Evolutionary conservation across 331 rosid genomes (phyloP).

Genomic region (Rosa hybrid): DNA sequence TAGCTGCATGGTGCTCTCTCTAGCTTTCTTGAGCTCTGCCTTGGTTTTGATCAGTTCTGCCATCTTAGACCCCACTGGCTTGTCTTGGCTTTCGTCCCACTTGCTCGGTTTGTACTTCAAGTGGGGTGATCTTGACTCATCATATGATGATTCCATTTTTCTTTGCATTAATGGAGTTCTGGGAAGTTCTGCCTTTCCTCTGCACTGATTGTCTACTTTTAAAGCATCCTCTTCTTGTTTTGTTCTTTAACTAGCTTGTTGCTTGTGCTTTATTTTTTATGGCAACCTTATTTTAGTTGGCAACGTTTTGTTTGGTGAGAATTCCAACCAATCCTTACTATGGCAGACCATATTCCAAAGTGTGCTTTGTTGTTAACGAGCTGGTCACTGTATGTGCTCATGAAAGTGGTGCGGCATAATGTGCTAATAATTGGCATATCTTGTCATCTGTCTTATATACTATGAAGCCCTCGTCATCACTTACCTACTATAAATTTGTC

Average conservation of each 20-base stretch:
- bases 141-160: slow-evolving; percentile 12
- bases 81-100: slow-evolving; percentile 20
- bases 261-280: not conserved
- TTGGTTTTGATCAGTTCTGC: slow-evolving; percentile 43
- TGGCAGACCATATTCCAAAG: not conserved
- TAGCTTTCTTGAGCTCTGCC: slow-evolving; percentile 47
- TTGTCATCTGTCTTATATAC: not conserved
- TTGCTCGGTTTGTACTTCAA: not conserved
- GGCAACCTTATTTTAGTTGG: not conserved
- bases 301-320: not conserved
- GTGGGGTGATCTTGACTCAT: slow-evolving; percentile 13
- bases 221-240: not conserved
- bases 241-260: not conserved
- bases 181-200: not conserved
- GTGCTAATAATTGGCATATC: slow-evolving; percentile 1
- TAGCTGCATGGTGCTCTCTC: slow-evolving; percentile 51
- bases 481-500: too few species aligned
- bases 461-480: not conserved
- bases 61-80: slow-evolving; percentile 28
- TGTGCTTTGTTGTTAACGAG: slow-evolving; percentile 29
- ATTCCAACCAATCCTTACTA: slow-evolving; percentile 15
- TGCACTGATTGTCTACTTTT: not conserved
- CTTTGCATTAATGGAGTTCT: not conserved
- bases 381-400: not conserved
- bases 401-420: not conserved